Percentiles rank a stretch among this genome's conserved stretches.
These are phyloP conservation scores for Hypoxylon sp. DNA, from an alignment of 2,329 filamentous ascomycete genomes.

Conservation along the genomic window DNA sequence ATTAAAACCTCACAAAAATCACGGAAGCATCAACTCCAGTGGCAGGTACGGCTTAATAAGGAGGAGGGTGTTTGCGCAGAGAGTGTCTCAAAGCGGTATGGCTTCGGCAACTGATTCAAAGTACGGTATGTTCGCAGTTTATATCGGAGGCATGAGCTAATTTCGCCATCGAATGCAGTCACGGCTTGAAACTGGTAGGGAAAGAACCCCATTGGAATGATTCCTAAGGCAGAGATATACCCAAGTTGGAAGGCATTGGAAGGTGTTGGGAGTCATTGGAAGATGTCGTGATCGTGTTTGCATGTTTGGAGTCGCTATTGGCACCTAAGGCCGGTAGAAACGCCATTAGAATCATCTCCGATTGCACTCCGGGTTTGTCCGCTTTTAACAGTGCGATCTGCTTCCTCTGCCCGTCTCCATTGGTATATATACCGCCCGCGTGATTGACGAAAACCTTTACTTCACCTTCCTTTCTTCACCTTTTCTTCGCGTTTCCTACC, in stretches of 20 bases:
- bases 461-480: background rate
- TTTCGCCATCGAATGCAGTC: background rate
- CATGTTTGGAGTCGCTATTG: background rate
- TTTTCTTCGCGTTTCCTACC: background rate
- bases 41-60: background rate
- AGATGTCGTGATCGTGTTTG: background rate
- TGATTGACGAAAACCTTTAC: background rate
- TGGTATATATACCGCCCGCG: background rate
- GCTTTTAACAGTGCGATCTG: background rate
- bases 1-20: slow-evolving; percentile 10
- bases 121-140: slow-evolving; percentile 8
- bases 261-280: background rate
- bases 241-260: background rate
- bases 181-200: background rate
- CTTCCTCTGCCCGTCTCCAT: background rate
- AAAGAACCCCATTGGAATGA: background rate
- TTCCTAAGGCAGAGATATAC: background rate
- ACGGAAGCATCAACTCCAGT: slow-evolving; percentile 13
- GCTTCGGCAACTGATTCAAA: background rate
- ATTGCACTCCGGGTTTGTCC: background rate
- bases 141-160: background rate
- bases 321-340: background rate
- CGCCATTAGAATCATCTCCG: background rate
- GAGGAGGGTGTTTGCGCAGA: background rate
- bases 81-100: background rate